Evolutionary conservation across 2,329 filamentous ascomycete species (phyloP), one percentile per base, ranked within the genome.

Genomic region (Cyphellophora europaea): DNA sequence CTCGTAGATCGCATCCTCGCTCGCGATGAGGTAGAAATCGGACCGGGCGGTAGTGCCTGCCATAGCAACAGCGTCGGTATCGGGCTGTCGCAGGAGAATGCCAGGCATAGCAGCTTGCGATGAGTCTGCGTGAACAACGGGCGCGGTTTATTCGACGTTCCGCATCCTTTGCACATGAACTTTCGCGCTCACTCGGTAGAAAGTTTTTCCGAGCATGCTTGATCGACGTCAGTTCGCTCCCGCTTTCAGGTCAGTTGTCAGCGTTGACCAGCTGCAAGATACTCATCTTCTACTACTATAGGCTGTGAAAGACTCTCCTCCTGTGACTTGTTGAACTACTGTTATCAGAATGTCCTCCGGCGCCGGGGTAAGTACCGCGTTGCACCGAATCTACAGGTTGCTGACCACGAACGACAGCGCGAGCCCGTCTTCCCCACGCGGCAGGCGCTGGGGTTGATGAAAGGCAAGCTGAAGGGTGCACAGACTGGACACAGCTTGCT

Each of bases 401-500:
- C 21, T 25, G n/a, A 25, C 21, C 8, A 25, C n/a, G 21, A 8
- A 25, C n/a, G 21, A 25, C n/a, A 25, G 21, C 79, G 91, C 61
- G 91, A 98, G 67, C 74, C 88, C 55, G 89, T 98, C 65, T 98
- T 98, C 66, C 85, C 91, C 54, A 98, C 91, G 57, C 85, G 91
- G 55, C 91, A 98, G 71, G 93, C 87, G 60, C 71, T 98, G 65
- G 88, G 87, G 47, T 65, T 93, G 57, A 98, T 98, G 89, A 96
- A 96, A 67, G 78, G 81, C 48, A 98, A 98, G 72, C 78, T 98
- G 56, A 96, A 96, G 71, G 89, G 83, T 43, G 83, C 83, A 37
- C 82, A 89, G 61, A 86, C 77, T 30, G 91, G 91, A 32, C 89
- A 98, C 67, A 94, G 83, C 61, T 69, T 98, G 57, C 69, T 98